Conservation (phyloP, 2,329 filamentous ascomycete species). For the Pezicula radicicola region DNA sequence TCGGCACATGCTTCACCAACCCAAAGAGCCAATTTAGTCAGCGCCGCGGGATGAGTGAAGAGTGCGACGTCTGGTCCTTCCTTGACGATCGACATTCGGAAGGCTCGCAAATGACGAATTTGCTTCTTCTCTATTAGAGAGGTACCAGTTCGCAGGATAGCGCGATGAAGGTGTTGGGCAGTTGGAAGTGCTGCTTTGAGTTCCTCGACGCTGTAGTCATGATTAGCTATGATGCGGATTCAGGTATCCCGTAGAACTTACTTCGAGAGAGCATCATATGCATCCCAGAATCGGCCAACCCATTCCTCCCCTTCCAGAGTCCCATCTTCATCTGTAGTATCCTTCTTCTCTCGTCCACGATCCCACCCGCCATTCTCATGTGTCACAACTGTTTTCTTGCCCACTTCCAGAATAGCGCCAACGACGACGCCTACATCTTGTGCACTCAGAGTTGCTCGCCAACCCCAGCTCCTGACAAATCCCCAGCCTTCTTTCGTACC, state of each 20-base stretch:
- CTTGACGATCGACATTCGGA: constrained; percentile 93
- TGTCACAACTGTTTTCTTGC: constrained; percentile 43
- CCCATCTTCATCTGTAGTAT: constrained; percentile 41
- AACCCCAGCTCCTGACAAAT: constrained; percentile 96
- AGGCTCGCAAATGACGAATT: constrained; percentile 87
- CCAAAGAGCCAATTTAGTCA: constrained; percentile 94
- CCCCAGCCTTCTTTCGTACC: constrained; percentile 90
- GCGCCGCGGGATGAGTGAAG: constrained; percentile 87
- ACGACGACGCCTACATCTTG: constrained; percentile 93
- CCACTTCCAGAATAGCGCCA: constrained; percentile 89
- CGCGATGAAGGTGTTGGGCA: constrained; percentile 85
- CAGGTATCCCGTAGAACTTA: constrained; percentile 34
- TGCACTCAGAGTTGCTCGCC: constrained; percentile 90
- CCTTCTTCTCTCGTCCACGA: constrained; percentile 36
- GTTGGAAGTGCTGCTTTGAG: constrained; percentile 75
- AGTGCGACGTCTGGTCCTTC: constrained; percentile 89
- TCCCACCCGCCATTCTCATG: constrained; percentile 25
- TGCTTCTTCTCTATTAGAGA: constrained; percentile 90
- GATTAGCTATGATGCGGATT: constrained; percentile 38
- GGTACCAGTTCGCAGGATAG: constrained; percentile 90
- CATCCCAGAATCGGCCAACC: constrained; percentile 67
- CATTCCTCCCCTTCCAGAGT: constrained; percentile 58
- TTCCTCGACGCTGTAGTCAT: constrained; percentile 61
- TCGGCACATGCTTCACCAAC: constrained; percentile 88
- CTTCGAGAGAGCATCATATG: constrained; percentile 70